phyloP scores from a whole-genome alignment of 169 alveolate genomes.

The Plasmodium vinckei region DNA sequence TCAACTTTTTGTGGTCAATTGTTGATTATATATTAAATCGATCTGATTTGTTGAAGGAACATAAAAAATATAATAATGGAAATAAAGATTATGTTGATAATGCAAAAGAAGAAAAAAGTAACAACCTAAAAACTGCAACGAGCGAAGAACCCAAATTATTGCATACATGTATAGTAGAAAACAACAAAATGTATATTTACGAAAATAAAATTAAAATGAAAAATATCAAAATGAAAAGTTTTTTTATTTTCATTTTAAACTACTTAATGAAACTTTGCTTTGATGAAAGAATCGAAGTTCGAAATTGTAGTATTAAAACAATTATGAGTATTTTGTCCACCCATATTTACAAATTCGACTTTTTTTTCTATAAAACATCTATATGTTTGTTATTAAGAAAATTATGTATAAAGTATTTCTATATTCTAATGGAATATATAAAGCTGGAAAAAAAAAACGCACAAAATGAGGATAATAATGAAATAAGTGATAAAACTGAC shows the following conservation, averaged over 20 bases:
- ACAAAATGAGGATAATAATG: neutral
- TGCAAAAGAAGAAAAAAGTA: neutral
- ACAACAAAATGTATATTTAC: constrained; percentile 50
- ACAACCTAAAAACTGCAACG: neutral
- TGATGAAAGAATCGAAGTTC: constrained; percentile 75
- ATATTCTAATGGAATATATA: constrained; percentile 33
- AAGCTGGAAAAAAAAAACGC: constrained; percentile 21
- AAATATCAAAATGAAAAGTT: constrained; percentile 71
- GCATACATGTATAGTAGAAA: constrained; percentile 36
- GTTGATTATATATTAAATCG: constrained; percentile 60
- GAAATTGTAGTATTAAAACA: constrained; percentile 76
- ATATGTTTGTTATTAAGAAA: constrained; percentile 61
- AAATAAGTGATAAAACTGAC: neutral
- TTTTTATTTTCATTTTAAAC: constrained; percentile 67
- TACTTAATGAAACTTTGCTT: constrained; percentile 67
- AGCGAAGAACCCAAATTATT: constrained; percentile 13
- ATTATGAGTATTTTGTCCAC: constrained; percentile 70
- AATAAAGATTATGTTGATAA: neutral
- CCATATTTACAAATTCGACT: constrained; percentile 62
- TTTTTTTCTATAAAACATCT: constrained; percentile 67
- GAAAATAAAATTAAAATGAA: constrained; percentile 61
- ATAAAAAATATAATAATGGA: constrained; percentile 14
- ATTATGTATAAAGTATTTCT: constrained; percentile 31
- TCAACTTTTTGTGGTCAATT: constrained; percentile 70
- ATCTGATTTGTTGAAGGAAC: constrained; percentile 22